These are phyloP conservation scores for Juglanconis sp. DNA, from an alignment of 2,329 filamentous ascomycete species.

Conservation along the genomic window DNA sequence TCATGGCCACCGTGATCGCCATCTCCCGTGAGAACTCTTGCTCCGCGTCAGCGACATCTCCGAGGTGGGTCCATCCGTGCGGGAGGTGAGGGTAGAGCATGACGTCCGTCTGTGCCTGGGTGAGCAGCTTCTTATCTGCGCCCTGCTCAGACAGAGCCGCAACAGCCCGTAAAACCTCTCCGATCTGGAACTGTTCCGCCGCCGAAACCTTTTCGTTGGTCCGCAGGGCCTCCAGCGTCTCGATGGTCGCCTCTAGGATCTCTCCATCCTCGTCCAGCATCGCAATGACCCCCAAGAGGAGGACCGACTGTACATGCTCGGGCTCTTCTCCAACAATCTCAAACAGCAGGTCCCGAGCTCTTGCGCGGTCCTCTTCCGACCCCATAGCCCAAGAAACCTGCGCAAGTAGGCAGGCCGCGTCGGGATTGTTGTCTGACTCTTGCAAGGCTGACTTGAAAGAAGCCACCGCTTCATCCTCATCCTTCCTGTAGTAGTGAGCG, in stretches of 20 bases:
- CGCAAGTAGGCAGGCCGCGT: slow-evolving; percentile 81
- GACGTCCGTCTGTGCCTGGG: slow-evolving; percentile 71
- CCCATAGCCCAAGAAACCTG: slow-evolving; percentile 94
- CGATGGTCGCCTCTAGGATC: slow-evolving; percentile 73
- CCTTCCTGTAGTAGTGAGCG: slow-evolving; percentile 68
- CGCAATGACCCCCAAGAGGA: slow-evolving; percentile 80
- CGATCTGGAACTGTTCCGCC: slow-evolving; percentile 65
- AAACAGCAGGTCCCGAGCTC: slow-evolving; percentile 77
- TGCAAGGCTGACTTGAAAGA: slow-evolving; percentile 79
- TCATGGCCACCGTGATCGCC: slow-evolving; percentile 74
- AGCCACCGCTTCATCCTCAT: slow-evolving; percentile 66
- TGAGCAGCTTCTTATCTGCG: slow-evolving; percentile 48
- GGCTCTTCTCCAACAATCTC: slow-evolving; percentile 71
- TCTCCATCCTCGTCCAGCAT: slow-evolving; percentile 77
- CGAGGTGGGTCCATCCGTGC: slow-evolving; percentile 76
- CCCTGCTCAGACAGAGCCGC: slow-evolving; percentile 54
- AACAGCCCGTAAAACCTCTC: slow-evolving; percentile 73
- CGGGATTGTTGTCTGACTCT: slow-evolving; percentile 73
- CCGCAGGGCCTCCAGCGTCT: slow-evolving; percentile 72
- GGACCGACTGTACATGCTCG: slow-evolving; percentile 73
- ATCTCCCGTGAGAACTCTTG: slow-evolving; percentile 64
- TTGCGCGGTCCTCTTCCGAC: slow-evolving; percentile 66
- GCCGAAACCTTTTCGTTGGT: slow-evolving; percentile 62
- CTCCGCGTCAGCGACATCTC: slow-evolving; percentile 51
- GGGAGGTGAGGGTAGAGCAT: slow-evolving; percentile 78